Evolutionary conservation across 495 filamentous ascomycete species (phyloP).

Genomic region (Zalerion maritima): DNA sequence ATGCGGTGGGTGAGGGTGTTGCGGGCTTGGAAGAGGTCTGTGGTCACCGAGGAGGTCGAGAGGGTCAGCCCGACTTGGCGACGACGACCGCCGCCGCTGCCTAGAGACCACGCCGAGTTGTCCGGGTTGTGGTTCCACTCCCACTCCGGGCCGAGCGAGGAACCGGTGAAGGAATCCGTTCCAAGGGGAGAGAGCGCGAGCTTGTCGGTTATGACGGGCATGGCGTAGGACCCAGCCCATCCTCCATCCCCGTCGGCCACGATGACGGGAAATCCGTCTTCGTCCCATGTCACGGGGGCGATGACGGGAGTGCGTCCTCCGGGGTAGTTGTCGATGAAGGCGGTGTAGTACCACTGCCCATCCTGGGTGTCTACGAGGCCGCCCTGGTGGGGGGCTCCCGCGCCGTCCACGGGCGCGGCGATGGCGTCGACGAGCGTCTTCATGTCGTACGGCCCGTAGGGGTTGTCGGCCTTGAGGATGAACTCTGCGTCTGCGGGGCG

Average conservation of each 20-base stretch:
- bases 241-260: conserved; percentile 19
- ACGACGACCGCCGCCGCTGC: conserved; percentile 8
- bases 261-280: conserved; percentile 34
- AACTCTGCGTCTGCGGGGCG: conserved; percentile 28
- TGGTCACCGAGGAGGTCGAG: conserved; percentile 35
- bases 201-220: conserved; percentile 20
- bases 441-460: conserved; percentile 31
- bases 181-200: conserved; percentile 14
- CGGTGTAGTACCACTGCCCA: conserved; percentile 44
- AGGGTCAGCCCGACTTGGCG: conserved; percentile 33
- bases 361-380: conserved; percentile 37
- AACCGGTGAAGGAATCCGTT: conserved; percentile 28
- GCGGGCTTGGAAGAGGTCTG: conserved; percentile 34
- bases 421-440: conserved; percentile 22
- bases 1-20: conserved; percentile 44
- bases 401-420: conserved; percentile 24
- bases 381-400: conserved; percentile 38
- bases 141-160: conserved; percentile 28
- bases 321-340: conserved; percentile 40
- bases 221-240: conserved; percentile 31
- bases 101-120: conserved; percentile 14
- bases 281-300: conserved; percentile 34
- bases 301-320: conserved; percentile 42
- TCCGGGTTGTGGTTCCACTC: conserved; percentile 54
- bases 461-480: conserved; percentile 32